Conservation (phyloP, 1,284 basidiomycete genomes). For the Schizophyllum amplum region DNA sequence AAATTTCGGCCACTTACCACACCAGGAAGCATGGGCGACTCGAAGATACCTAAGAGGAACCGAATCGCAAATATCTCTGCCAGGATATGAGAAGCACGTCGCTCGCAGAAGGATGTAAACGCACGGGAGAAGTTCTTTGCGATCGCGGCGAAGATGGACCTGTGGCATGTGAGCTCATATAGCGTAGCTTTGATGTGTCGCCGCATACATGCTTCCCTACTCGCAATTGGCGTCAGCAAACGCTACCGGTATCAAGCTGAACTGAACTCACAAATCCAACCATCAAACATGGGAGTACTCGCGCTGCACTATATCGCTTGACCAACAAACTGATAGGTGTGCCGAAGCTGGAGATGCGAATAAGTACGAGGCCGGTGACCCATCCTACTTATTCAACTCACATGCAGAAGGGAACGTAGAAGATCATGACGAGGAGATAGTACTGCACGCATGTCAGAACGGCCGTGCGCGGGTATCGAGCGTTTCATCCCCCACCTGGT, state of each 20-base stretch:
- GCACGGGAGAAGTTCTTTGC: conserved; percentile 33
- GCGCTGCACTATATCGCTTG: conserved; percentile 38
- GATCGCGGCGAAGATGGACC: conserved; percentile 31
- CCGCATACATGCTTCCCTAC: conserved; percentile 31
- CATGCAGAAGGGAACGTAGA: conserved; percentile 40
- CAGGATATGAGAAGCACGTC: neutral
- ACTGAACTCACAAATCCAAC: conserved; percentile 32
- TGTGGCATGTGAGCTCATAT: conserved; percentile 9
- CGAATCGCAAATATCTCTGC: conserved; percentile 37
- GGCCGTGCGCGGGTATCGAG: neutral
- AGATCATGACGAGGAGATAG: conserved; percentile 41
- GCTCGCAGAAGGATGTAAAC: neutral
- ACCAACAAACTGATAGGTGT: conserved; percentile 40
- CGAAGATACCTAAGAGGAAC: conserved; percentile 38
- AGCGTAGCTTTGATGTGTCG: neutral
- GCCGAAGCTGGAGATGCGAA: conserved; percentile 25
- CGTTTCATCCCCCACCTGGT: neutral
- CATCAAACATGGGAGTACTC: conserved; percentile 40
- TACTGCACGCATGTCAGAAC: conserved; percentile 21
- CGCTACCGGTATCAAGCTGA: neutral
- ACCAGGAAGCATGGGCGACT: conserved; percentile 38
- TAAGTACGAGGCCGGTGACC: neutral
- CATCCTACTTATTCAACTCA: conserved; percentile 11
- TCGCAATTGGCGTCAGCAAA: neutral
- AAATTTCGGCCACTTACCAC: conserved; percentile 19